Evolutionary conservation across 345 rosid species (phyloP).

Genomic region (Anastatica hierochuntica): DNA sequence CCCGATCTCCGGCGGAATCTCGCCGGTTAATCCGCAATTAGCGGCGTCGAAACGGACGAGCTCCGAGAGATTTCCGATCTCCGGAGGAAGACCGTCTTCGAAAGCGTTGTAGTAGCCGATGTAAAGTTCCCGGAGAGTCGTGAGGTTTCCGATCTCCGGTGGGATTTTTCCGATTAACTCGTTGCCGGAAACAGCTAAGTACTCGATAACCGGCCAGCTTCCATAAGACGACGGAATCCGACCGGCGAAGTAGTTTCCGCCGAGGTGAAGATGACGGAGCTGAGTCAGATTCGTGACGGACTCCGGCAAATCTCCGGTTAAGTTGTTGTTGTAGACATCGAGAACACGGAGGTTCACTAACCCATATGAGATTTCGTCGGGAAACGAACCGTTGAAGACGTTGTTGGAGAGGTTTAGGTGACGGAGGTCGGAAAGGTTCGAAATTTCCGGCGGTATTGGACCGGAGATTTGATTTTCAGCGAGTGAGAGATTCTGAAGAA

Average conservation of each 20-base stretch:
- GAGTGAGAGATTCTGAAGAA: constrained; percentile 49
- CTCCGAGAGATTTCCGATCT: constrained; percentile 65
- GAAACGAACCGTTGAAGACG: constrained; percentile 64
- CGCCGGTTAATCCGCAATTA: constrained; percentile 52
- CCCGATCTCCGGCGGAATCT: constrained; percentile 54
- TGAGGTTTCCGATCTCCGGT: constrained; percentile 64
- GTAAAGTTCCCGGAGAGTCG: constrained; percentile 52
- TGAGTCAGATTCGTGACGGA: constrained; percentile 51
- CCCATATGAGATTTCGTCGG: constrained; percentile 36
- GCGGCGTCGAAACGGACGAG: constrained; percentile 65
- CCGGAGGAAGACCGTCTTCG: constrained; percentile 55
- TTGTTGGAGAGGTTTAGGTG: constrained; percentile 69
- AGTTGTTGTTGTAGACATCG: constrained; percentile 86
- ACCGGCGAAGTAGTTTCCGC: constrained; percentile 76
- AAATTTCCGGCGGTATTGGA: constrained; percentile 55
- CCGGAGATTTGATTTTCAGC: constrained; percentile 57
- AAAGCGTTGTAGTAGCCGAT: constrained; percentile 74
- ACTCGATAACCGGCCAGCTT: constrained; percentile 56
- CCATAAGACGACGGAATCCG: constrained; percentile 64
- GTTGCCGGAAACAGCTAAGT: constrained; percentile 70
- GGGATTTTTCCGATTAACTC: constrained; percentile 66
- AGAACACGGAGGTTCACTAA: constrained; percentile 61
- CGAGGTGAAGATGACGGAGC: constrained; percentile 73
- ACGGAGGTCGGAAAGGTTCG: constrained; percentile 48
- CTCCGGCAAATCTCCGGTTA: constrained; percentile 65